Evolutionary conservation across 805 yeast genomes (phyloP).

Genomic region (Candida nemodendra): DNA sequence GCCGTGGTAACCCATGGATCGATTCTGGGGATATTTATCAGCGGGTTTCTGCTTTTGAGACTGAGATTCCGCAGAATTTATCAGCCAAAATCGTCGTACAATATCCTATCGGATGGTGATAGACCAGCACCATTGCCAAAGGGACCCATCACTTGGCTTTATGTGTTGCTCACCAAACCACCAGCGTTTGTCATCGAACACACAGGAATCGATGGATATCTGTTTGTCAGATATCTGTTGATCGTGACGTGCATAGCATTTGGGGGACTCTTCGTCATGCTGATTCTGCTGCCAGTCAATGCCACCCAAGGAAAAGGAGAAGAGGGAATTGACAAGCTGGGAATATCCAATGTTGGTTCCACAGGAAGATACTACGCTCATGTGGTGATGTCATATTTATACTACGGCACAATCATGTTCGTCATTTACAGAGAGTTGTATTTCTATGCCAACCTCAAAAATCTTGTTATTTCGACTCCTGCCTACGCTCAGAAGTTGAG

Average conservation of each 20-base stretch:
- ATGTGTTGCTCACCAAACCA: slow-evolving; percentile 59
- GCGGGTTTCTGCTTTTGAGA: slow-evolving; percentile 64
- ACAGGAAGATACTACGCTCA: slow-evolving; percentile 78
- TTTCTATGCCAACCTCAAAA: slow-evolving; percentile 72
- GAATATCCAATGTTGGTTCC: slow-evolving; percentile 71
- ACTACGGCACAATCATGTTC: slow-evolving; percentile 66
- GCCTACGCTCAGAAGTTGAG: slow-evolving; percentile 70
- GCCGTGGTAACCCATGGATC: slow-evolving; percentile 67
- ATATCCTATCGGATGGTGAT: slow-evolving; percentile 55
- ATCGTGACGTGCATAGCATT: slow-evolving; percentile 53
- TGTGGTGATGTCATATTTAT: slow-evolving; percentile 76
- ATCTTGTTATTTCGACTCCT: slow-evolving; percentile 78
- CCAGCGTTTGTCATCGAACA: slow-evolving; percentile 78
- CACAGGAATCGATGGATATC: slow-evolving; percentile 92
- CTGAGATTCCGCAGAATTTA: slow-evolving; percentile 70
- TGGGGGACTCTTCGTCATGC: slow-evolving; percentile 57
- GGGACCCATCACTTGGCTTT: slow-evolving; percentile 71
- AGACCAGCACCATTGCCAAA: slow-evolving; percentile 72
- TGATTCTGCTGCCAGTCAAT: slow-evolving; percentile 80
- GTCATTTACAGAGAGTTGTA: slow-evolving; percentile 79
- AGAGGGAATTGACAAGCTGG: slow-evolving; percentile 69
- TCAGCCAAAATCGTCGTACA: slow-evolving; percentile 73
- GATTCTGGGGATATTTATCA: slow-evolving; percentile 60
- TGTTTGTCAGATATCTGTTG: slow-evolving; percentile 76
- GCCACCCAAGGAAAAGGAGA: slow-evolving; percentile 64